These are phyloP conservation scores for Fusarium caatingaense DNA, from an alignment of 2,329 filamentous ascomycete genomes.

Conservation along the genomic window DNA sequence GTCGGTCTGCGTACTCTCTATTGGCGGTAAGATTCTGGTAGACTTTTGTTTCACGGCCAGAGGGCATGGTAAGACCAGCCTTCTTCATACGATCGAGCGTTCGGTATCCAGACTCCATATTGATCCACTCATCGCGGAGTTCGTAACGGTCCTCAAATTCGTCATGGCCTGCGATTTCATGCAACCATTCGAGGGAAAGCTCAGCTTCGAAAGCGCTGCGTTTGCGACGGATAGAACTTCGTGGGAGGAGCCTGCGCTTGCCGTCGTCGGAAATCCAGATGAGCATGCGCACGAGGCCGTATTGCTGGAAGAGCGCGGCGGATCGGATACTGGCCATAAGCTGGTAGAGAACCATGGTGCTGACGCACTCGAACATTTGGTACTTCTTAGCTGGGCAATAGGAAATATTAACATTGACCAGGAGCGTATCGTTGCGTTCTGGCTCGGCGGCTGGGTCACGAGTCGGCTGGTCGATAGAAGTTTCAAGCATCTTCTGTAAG, in stretches of 20 bases:
- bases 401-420: conserved; percentile 77
- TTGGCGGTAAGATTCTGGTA: conserved; percentile 42
- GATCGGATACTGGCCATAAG: conserved; percentile 69
- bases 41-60: conserved; percentile 54
- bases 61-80: conserved; percentile 57
- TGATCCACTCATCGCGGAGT: conserved; percentile 61
- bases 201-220: conserved; percentile 71
- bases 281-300: conserved; percentile 83
- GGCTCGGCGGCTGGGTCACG: conserved; percentile 54
- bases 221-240: conserved; percentile 63
- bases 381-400: conserved; percentile 64
- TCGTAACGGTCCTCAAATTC: conserved; percentile 45
- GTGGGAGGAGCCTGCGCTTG: conserved; percentile 69
- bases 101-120: conserved; percentile 57
- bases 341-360: conserved; percentile 69
- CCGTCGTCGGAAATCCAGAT: conserved; percentile 76
- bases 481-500: conserved; percentile 63
- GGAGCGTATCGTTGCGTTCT: conserved; percentile 75
- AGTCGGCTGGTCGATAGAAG: conserved; percentile 66
- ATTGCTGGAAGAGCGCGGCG: conserved; percentile 74
- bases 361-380: conserved; percentile 66
- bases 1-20: conserved; percentile 35
- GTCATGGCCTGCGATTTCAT: conserved; percentile 65
- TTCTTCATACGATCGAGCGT: conserved; percentile 61
- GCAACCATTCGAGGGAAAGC: conserved; percentile 67